Evolutionary conservation across 306 rosid genomes (phyloP), one percentile per base, ranked within the genome.

Genomic region (Abrus pulchellus): DNA sequence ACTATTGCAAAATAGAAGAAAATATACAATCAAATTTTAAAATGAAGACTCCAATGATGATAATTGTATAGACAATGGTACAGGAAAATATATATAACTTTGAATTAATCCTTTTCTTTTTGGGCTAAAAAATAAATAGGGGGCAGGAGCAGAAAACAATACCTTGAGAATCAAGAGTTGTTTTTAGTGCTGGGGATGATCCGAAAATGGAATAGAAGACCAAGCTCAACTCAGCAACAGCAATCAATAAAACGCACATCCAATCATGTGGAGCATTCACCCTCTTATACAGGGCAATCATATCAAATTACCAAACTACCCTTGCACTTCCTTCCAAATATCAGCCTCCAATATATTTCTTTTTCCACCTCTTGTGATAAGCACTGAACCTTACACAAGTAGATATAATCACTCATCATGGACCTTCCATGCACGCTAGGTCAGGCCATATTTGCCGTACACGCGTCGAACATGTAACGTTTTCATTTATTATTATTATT

Each of bases 281-380:
- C 61, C 67, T 54, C 70, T 72, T 90, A 88, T 87, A 90, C 72
- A 83, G 87, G 74, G 83, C 87, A 75, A 62, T 84, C 14, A 34
- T 0, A 1, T 20, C 0, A 75, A 80, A 67, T 90, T 86, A 84
- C 97, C 72, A 75, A 83, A 77, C 9, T 67, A 71, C 89, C 98
- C 97, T 62, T 75, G 0, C 3, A 10, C 44, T 72, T 53, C 55
- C 52, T 12, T 6, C 12, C n/a, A 66, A 61, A 41, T 84, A 48
- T 40, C 57, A 81, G 2, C 64, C 5, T 36, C 38, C 48, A 28
- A 5, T 14, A 5, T 7, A 3, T 28, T 29, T 0, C 3, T 7
- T 29, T 52, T 71, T 52, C 2, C 13, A 27, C 7, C 2, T 5
- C 33, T 30, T 20, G 5, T 57, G 86, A 84, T 68, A 20, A 84